Evolutionary conservation across 2,329 filamentous ascomycete species (phyloP).

Genomic region (Rhynchosporium agropyri): DNA sequence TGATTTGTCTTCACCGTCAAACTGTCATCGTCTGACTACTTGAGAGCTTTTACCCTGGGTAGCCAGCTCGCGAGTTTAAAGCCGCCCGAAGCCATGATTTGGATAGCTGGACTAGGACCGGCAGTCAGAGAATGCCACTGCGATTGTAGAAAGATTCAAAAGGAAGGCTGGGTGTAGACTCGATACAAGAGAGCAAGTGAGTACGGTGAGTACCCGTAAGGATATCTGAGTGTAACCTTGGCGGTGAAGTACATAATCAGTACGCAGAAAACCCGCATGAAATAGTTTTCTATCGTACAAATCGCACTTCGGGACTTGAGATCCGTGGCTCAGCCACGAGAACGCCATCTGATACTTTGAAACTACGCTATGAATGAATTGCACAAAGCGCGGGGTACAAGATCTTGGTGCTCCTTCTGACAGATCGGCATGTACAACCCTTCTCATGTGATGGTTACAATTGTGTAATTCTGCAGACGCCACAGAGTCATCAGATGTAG

Average conservation of each 20-base stretch:
- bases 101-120: neutral
- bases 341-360: slow-evolving; percentile 1
- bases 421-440: slow-evolving; percentile 3
- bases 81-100: neutral
- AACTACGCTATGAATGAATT: neutral
- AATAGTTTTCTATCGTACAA: neutral
- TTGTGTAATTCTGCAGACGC: slow-evolving; percentile 12
- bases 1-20: neutral
- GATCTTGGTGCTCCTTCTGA: neutral
- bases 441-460: slow-evolving; percentile 7
- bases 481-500: neutral
- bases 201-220: neutral
- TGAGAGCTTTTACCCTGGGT: neutral
- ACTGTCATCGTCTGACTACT: slow-evolving; percentile 2
- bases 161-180: neutral
- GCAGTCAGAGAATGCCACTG: neutral
- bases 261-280: neutral
- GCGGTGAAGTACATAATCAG: slow-evolving; percentile 4
- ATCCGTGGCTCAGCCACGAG: slow-evolving; percentile 2
- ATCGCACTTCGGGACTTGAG: neutral
- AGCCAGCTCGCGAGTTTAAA: neutral
- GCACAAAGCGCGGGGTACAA: slow-evolving; percentile 4
- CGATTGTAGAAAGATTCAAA: neutral
- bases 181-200: neutral
- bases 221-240: neutral